These are phyloP conservation scores for Fusarium circinatum DNA, from an alignment of 2,329 filamentous ascomycete species.

Conservation along the genomic window DNA sequence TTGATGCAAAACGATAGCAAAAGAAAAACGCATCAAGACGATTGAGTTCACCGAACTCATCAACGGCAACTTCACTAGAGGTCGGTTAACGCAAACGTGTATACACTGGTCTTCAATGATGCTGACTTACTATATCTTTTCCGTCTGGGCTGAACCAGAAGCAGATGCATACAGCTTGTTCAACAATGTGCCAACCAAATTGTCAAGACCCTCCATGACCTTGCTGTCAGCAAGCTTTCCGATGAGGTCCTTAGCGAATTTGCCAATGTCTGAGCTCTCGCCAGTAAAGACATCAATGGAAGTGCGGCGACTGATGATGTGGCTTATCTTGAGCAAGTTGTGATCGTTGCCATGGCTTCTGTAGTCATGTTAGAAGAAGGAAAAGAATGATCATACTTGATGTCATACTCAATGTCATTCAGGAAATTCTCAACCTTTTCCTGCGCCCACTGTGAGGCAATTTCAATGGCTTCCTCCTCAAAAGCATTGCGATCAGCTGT, in stretches of 20 bases:
- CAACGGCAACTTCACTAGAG: neutral
- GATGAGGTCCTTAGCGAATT: neutral
- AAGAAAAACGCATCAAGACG: neutral
- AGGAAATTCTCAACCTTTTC: neutral
- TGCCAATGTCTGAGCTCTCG: neutral
- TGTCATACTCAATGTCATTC: rapidly evolving
- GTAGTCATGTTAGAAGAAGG: rapidly evolving
- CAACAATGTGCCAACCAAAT: neutral
- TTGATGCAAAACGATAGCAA: neutral
- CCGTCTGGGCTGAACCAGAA: neutral
- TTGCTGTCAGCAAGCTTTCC: neutral
- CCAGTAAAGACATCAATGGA: neutral
- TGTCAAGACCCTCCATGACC: neutral
- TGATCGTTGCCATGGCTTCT: neutral
- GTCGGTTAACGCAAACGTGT: neutral
- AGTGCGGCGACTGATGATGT: neutral
- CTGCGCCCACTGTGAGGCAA: neutral
- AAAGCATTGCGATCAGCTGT: neutral
- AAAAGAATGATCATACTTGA: rapidly evolving
- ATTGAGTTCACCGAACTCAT: neutral
- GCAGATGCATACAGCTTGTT: neutral
- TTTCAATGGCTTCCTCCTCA: neutral
- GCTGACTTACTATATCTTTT: neutral
- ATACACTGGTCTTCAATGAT: rapidly evolving
- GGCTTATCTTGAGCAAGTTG: neutral